Evolutionary conservation across 169 alveolate species (phyloP).

Genomic region (Plasmodium falciparum): DNA sequence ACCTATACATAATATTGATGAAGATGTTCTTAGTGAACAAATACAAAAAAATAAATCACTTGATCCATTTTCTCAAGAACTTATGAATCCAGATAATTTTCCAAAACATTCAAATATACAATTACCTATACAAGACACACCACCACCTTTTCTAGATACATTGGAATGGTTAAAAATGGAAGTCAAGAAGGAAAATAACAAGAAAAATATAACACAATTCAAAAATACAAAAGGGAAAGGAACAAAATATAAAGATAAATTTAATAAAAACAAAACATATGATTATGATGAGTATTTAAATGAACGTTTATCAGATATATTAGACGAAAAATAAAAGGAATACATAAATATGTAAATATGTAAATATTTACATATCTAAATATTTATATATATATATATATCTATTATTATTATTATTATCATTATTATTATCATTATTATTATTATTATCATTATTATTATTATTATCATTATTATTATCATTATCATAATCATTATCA

Average conservation of each 20-base stretch:
- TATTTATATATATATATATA: too few relatives aligned
- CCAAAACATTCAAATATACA: slow-evolving; percentile 70
- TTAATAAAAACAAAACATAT: slow-evolving; percentile 9
- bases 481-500: too few relatives aligned
- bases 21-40: slow-evolving; percentile 1
- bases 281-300: slow-evolving; percentile 63
- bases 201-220: slow-evolving; percentile 15
- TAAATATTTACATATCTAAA: too few relatives aligned
- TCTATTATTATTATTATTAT: too few relatives aligned
- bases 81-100: slow-evolving; percentile 50
- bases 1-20: slow-evolving; percentile 61
- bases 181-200: slow-evolving; percentile 41
- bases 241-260: background rate
- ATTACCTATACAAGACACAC: slow-evolving; percentile 61
- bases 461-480: too few relatives aligned
- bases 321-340: slow-evolving; percentile 15
- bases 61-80: slow-evolving; percentile 49
- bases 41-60: background rate
- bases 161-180: slow-evolving; percentile 72
- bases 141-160: slow-evolving; percentile 73
- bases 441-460: too few relatives aligned
- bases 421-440: too few relatives aligned
- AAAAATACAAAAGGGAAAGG: background rate
- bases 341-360: too few relatives aligned
- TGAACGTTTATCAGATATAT: slow-evolving; percentile 28